These are phyloP conservation scores for Kluyveromyces nonfermentans DNA, from an alignment of 805 yeast species.

Conservation along the genomic window DNA sequence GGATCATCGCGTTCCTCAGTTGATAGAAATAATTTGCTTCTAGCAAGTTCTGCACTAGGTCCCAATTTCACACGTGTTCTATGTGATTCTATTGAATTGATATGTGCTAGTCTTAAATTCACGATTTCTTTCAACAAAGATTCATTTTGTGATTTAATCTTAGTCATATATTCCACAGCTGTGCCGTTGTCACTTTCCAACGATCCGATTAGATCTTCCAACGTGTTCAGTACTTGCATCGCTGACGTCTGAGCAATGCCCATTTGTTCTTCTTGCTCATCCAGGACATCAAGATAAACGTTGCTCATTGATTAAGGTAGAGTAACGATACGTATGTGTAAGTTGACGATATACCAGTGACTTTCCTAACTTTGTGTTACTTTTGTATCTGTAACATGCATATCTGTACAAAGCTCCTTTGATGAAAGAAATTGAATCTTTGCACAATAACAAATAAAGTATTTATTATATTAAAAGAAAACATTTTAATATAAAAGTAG, in stretches of 20 bases:
- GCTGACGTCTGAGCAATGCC: slow-evolving; percentile 1
- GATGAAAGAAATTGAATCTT: background rate
- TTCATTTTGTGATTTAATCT: slow-evolving; percentile 4
- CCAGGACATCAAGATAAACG: slow-evolving; percentile 1
- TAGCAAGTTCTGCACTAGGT: slow-evolving; percentile 7
- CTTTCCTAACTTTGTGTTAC: background rate
- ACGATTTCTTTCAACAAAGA: slow-evolving; percentile 13
- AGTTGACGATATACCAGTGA: too few relatives aligned
- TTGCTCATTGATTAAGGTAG: slow-evolving; percentile 1
- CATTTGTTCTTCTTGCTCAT: slow-evolving; percentile 3
- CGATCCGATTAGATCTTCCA: slow-evolving; percentile 11
- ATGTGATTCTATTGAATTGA: slow-evolving; percentile 4
- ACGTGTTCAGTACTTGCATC: background rate
- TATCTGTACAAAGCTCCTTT: background rate
- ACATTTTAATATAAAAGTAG: too few relatives aligned
- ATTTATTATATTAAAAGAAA: background rate
- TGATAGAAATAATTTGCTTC: slow-evolving; percentile 4
- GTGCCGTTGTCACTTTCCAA: slow-evolving; percentile 3
- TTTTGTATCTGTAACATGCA: background rate
- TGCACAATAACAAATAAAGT: background rate
- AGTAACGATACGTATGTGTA: background rate
- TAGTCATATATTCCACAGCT: slow-evolving; percentile 5
- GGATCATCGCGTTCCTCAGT: slow-evolving; percentile 2
- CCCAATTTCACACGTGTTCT: slow-evolving; percentile 5
- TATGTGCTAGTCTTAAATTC: slow-evolving; percentile 1